These are phyloP conservation scores for Borovskyia barvae DNA, from an alignment of 208 protist genomes.

Conservation along the genomic window DNA sequence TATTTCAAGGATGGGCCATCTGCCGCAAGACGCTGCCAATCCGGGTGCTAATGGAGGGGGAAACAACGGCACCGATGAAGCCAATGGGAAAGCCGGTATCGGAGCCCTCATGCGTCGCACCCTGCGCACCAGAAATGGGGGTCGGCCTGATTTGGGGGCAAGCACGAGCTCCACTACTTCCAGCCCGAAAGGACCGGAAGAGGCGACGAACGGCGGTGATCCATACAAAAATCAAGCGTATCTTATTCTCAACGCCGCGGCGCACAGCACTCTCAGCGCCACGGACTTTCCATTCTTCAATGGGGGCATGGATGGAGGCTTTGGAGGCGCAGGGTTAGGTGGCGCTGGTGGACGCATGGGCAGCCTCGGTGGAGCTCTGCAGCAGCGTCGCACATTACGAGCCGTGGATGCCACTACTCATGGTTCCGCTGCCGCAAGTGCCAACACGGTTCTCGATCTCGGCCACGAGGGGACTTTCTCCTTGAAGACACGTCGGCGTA, in stretches of 20 bases:
- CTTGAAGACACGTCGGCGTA: conserved; percentile 37
- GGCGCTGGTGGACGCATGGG: conserved; percentile 3
- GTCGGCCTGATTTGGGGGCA: neutral
- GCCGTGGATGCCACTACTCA: neutral
- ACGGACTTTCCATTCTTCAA: conserved; percentile 65
- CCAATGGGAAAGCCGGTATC: neutral
- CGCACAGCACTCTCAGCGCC: conserved; percentile 40
- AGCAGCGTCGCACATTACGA: conserved; percentile 12
- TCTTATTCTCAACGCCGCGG: conserved; percentile 55
- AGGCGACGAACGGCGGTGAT: conserved; percentile 20
- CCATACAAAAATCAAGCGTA: conserved; percentile 54
- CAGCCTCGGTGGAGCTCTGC: conserved; percentile 3
- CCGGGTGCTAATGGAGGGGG: conserved; percentile 1
- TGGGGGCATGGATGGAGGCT: conserved; percentile 8
- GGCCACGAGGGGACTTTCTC: conserved; percentile 42
- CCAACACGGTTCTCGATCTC: conserved; percentile 39
- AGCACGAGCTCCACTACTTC: neutral
- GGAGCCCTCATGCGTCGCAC: conserved; percentile 17
- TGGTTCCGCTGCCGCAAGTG: conserved; percentile 6
- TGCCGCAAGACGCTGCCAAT: conserved; percentile 27
- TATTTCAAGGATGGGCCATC: conserved; percentile 28
- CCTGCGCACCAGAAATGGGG: conserved; percentile 13
- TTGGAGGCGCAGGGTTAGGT: conserved; percentile 5
- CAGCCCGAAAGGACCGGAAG: no score
- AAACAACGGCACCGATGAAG: conserved; percentile 5